A percentile compares a stretch with the other conserved stretches of the same genome.
phyloP scores from a whole-genome alignment of 73 alveolate species.

The Paramecium biaurelia region DNA sequence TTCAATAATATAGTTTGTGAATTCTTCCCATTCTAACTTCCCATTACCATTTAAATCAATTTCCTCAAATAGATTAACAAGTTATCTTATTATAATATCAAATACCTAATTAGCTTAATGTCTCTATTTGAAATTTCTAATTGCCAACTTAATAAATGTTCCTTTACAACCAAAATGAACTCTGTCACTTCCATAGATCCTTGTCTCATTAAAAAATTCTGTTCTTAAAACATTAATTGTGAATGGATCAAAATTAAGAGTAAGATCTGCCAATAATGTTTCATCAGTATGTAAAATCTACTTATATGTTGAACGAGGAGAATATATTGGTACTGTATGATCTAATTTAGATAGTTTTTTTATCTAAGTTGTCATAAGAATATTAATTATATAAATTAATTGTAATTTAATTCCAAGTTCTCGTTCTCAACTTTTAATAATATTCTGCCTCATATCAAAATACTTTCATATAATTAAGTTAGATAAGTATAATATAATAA shows the following conservation, averaged over 20 bases:
- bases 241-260: slow-evolving; percentile 85
- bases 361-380: neutral
- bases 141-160: slow-evolving; percentile 80
- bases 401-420: neutral
- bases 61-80: slow-evolving; percentile 66
- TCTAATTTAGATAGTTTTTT: slow-evolving; percentile 56
- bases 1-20: slow-evolving; percentile 78
- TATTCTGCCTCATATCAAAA: neutral
- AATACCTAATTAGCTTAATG: slow-evolving; percentile 65
- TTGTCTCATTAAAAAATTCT: slow-evolving; percentile 70
- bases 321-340: slow-evolving; percentile 58
- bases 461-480: neutral
- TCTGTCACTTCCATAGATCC: slow-evolving; percentile 66
- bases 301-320: slow-evolving; percentile 63
- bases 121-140: slow-evolving; percentile 74
- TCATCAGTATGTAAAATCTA: slow-evolving; percentile 62
- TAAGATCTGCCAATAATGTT: slow-evolving; percentile 65
- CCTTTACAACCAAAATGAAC: slow-evolving; percentile 74
- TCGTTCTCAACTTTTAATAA: no score
- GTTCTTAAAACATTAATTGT: slow-evolving; percentile 76
- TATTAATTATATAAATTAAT: neutral
- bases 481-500: neutral
- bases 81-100: slow-evolving; percentile 60
- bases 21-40: slow-evolving; percentile 83
- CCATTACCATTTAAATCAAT: slow-evolving; percentile 81